Evolutionary conservation across 176 grass and related monocot genomes (phyloP).

Genomic region (Oropetium thomaeum): DNA sequence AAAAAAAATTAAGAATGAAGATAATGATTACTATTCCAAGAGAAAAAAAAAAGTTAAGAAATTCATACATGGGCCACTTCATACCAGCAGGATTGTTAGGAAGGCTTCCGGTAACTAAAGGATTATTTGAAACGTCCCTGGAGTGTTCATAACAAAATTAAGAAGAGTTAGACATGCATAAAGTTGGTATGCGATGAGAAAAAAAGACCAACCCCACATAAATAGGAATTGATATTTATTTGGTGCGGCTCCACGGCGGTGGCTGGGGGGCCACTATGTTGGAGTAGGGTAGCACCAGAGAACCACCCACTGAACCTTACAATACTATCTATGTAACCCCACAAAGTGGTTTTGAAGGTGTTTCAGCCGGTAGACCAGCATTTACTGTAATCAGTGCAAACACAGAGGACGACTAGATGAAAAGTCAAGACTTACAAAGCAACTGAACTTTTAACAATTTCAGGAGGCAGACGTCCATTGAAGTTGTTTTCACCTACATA

Average conservation of each 20-base stretch:
- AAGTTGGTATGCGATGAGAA: not conserved
- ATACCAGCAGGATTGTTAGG: not conserved
- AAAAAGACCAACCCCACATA: not conserved
- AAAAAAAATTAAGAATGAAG: not conserved
- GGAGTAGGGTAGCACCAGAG: too few relatives aligned
- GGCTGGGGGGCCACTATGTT: too few relatives aligned
- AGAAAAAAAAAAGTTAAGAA: constrained; percentile 1
- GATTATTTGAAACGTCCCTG: constrained; percentile 66
- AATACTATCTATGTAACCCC: not conserved
- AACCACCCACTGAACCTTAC: not conserved
- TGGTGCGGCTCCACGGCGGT: too few relatives aligned
- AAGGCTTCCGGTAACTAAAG: constrained; percentile 10
- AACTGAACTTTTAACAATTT: not conserved
- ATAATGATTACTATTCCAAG: not conserved
- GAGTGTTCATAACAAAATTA: constrained; percentile 14
- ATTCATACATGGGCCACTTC: constrained; percentile 20
- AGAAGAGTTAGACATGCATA: constrained; percentile 9
- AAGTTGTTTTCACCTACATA: constrained; percentile 51
- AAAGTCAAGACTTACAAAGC: constrained; percentile 38
- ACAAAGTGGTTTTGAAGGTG: not conserved
- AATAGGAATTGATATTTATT: not conserved
- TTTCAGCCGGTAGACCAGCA: not conserved
- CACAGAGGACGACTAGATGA: not conserved
- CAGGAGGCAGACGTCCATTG: constrained; percentile 33
- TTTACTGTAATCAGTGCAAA: not conserved